phyloP scores from a whole-genome alignment of 805 yeast species.

The Candida dajiaensis region DNA sequence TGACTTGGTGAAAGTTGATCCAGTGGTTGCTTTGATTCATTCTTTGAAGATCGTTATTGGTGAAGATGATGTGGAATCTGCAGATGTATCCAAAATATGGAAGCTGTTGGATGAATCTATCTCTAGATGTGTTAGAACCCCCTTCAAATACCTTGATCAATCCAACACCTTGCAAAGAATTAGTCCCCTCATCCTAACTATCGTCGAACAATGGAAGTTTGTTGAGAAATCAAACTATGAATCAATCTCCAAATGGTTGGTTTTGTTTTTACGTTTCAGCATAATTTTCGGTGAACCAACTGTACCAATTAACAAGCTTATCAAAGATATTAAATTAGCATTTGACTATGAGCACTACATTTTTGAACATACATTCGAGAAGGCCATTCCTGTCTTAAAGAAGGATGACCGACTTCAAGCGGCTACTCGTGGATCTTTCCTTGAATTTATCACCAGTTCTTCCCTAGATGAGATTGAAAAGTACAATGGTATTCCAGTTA shows the following conservation, averaged over 20 bases:
- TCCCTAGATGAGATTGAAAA: constrained; percentile 25
- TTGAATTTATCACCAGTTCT: constrained; percentile 29
- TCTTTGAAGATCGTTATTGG: constrained; percentile 32
- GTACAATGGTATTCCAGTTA: constrained; percentile 33
- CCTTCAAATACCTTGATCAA: constrained; percentile 78
- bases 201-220: constrained; percentile 67
- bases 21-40: constrained; percentile 47
- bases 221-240: constrained; percentile 30
- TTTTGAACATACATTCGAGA: constrained; percentile 13
- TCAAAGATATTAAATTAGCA: constrained; percentile 12
- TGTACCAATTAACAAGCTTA: constrained; percentile 6
- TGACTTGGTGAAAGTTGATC: constrained; percentile 40
- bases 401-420: constrained; percentile 12
- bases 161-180: constrained; percentile 30
- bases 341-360: constrained; percentile 19
- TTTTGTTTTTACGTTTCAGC: constrained; percentile 40
- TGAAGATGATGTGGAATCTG: constrained; percentile 4
- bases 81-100: constrained; percentile 40
- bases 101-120: constrained; percentile 68
- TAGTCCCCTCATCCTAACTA: constrained; percentile 52
- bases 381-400: constrained; percentile 5
- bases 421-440: constrained; percentile 24
- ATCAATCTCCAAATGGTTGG: constrained; percentile 42
- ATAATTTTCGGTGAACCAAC: constrained; percentile 55
- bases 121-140: constrained; percentile 63